These are phyloP conservation scores for Pleoardoris graminearum DNA, from an alignment of 2,329 filamentous ascomycete genomes.

Conservation along the genomic window DNA sequence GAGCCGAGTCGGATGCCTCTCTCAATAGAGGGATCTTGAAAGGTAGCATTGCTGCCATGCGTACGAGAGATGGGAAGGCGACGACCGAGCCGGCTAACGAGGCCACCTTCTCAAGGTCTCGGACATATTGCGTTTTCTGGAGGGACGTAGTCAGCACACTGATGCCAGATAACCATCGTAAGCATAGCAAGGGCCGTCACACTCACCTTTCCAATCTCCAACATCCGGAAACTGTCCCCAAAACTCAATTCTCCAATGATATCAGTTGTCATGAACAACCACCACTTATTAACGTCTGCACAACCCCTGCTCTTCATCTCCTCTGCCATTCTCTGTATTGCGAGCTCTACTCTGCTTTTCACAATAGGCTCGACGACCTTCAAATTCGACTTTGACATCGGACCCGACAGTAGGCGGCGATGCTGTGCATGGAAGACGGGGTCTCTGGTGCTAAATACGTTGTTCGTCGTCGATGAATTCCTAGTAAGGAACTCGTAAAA, in stretches of 20 bases:
- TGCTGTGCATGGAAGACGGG: constrained; percentile 5
- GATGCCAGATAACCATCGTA: background rate
- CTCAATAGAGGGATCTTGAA: constrained; percentile 11
- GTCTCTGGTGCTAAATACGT: constrained; percentile 8
- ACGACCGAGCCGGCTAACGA: background rate
- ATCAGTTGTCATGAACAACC: constrained; percentile 58
- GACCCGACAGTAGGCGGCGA: constrained; percentile 11
- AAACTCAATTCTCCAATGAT: constrained; percentile 59
- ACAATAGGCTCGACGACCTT: constrained; percentile 39
- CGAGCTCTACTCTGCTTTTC: constrained; percentile 41
- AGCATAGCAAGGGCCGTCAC: background rate
- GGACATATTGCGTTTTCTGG: constrained; percentile 16
- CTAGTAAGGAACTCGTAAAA: constrained; percentile 5
- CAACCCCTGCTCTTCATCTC: constrained; percentile 47
- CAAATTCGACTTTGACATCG: constrained; percentile 12
- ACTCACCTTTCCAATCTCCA: constrained; percentile 55
- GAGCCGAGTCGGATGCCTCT: background rate
- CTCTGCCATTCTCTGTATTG: constrained; percentile 51
- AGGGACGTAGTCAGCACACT: background rate
- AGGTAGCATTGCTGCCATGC: background rate
- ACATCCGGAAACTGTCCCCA: constrained; percentile 58
- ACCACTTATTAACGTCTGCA: constrained; percentile 59
- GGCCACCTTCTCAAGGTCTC: constrained; percentile 11
- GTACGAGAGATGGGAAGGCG: constrained; percentile 5
- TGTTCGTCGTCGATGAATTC: background rate